Evolutionary conservation across 2,329 filamentous ascomycete species (phyloP).

Genomic region (Leptosphaerulina australis): DNA sequence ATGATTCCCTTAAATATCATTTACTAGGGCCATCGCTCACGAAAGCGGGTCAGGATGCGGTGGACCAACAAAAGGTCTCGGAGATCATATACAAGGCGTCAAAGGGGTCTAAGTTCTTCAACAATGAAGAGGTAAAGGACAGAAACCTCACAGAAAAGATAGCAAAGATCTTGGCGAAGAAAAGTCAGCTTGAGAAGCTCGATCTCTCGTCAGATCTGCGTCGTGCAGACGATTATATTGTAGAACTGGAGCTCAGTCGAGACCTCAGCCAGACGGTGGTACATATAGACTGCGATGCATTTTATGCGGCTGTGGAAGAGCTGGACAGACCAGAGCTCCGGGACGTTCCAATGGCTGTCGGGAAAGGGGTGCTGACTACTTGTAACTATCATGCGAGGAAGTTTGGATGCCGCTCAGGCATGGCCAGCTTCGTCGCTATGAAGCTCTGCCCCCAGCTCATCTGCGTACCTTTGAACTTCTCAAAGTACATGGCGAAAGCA

Average conservation of each 20-base stretch:
- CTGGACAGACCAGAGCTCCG: slow-evolving; percentile 77
- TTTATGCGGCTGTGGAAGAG: slow-evolving; percentile 92
- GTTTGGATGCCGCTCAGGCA: slow-evolving; percentile 89
- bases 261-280: slow-evolving; percentile 86
- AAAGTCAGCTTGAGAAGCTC: slow-evolving; percentile 73
- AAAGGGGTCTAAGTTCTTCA: slow-evolving; percentile 96
- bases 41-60: slow-evolving; percentile 89
- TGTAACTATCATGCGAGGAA: slow-evolving; percentile 90
- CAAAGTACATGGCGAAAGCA: slow-evolving; percentile 90
- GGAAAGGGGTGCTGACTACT: slow-evolving; percentile 71
- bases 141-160: slow-evolving; percentile 85
- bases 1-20: slow-evolving; percentile 82
- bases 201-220: slow-evolving; percentile 76
- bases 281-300: slow-evolving; percentile 96
- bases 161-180: slow-evolving; percentile 75
- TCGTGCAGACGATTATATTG: slow-evolving; percentile 79
- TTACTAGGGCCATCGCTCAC: slow-evolving; percentile 88
- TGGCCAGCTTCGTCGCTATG: slow-evolving; percentile 94
- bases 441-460: slow-evolving; percentile 89
- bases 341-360: slow-evolving; percentile 88
- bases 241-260: slow-evolving; percentile 75
- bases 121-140: slow-evolving; percentile 84
- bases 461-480: slow-evolving; percentile 81
- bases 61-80: slow-evolving; percentile 94
- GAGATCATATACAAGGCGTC: slow-evolving; percentile 97